Conservation (phyloP, 257 asterid genomes). For the Solanum pinnatisectum region DNA sequence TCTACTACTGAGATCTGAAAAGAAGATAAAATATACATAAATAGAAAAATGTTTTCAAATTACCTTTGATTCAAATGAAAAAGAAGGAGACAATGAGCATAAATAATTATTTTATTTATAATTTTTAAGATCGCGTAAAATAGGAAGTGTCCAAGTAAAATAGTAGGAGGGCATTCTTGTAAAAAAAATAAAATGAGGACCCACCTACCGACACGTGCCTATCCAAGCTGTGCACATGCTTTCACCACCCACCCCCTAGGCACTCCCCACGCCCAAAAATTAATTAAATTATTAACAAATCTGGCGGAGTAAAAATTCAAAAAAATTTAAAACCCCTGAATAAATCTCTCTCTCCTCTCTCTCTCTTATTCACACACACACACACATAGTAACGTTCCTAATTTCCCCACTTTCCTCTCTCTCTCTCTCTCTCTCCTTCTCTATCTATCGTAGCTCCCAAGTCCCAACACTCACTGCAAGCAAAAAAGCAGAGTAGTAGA, state of each 20-base stretch:
- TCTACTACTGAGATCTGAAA: too few relatives aligned
- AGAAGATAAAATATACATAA: too few relatives aligned
- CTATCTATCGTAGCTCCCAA: slow-evolving; percentile 1
- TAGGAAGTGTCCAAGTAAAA: too few relatives aligned
- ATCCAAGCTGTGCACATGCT: slow-evolving; percentile 24
- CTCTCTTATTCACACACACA: neutral
- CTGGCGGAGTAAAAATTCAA: slow-evolving; percentile 13
- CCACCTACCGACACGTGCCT: slow-evolving; percentile 21
- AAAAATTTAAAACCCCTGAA: neutral
- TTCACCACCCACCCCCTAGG: neutral
- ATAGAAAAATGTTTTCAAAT: too few relatives aligned
- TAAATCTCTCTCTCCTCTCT: neutral
- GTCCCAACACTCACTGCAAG: slow-evolving; percentile 4
- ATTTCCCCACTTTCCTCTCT: neutral
- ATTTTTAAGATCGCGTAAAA: too few relatives aligned
- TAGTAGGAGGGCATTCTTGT: neutral
- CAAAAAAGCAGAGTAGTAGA: neutral
- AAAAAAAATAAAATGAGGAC: neutral
- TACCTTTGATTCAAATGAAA: too few relatives aligned
- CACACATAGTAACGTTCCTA: neutral
- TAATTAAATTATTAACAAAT: neutral
- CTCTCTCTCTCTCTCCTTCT: neutral
- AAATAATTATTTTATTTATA: too few relatives aligned
- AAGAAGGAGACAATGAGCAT: too few relatives aligned
- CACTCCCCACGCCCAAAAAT: neutral